These are phyloP conservation scores for Melaleuca quinquenervia DNA, from an alignment of 345 rosid genomes.

Conservation along the genomic window DNA sequence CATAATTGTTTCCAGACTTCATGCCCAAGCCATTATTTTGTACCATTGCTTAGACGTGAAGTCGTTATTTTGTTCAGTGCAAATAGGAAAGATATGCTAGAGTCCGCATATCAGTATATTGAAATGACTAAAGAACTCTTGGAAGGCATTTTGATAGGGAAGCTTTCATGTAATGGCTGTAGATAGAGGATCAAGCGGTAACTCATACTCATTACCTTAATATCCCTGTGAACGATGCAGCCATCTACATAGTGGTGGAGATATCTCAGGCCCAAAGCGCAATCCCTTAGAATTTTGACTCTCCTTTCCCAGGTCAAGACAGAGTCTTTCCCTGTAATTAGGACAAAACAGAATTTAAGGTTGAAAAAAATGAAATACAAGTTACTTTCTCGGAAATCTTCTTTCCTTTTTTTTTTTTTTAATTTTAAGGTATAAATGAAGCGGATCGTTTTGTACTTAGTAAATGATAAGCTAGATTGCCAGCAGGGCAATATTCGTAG, in stretches of 20 bases:
- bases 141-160: neutral
- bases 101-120: neutral
- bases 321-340: conserved; percentile 30
- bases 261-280: conserved; percentile 41
- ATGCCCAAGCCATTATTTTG: neutral
- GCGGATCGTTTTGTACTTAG: conserved; percentile 19
- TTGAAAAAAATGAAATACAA: neutral
- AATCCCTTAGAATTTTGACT: conserved; percentile 43
- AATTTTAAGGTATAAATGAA: neutral
- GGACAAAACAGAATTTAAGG: neutral
- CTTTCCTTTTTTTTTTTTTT: neutral
- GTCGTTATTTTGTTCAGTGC: neutral
- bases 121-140: neutral
- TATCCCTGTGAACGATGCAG: conserved; percentile 63
- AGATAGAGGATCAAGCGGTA: neutral
- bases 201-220: conserved; percentile 28
- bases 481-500: conserved; percentile 44
- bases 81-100: neutral
- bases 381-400: neutral
- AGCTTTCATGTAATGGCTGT: neutral
- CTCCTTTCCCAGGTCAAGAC: conserved; percentile 47
- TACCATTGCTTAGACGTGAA: neutral
- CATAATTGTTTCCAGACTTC: neutral
- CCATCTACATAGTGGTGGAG: conserved; percentile 53
- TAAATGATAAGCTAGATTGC: conserved; percentile 52